Base-by-base conservation (phyloP, 192 early-diverging fungal genomes). In the Backusella luteola region DNA sequence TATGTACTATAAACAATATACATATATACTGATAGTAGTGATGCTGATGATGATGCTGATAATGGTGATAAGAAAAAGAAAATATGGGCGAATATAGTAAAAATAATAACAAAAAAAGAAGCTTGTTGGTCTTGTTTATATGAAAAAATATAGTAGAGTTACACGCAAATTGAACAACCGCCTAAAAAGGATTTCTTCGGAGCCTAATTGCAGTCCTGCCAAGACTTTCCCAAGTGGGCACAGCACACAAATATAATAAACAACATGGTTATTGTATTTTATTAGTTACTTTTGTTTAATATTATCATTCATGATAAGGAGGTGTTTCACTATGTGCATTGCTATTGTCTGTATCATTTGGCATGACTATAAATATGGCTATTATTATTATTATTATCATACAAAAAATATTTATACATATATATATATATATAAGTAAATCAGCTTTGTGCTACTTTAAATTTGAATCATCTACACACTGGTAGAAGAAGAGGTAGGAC, bases 211-310 rank as follows among this genome's bases (percentile, higher is more conserved):
- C n/a, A 29, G 56, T 63, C 56, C 56, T 63, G 56, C 56, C 56
- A 63, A 63, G 56, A 63, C 56, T 63, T 63, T 63, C 56, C 56
- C 23, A 63, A 63, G 56, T 63, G 56, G 4, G 56, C 56, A 63
- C 56, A 63, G 11, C 56, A 63, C 23, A 63, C 56, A 63, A 63
- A 63, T 63, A 63, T 7, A 63, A 63, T 63, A 63, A 63, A 63
- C 53, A 56, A 56, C 56, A 63, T 63, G 56, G 3, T 63, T 29
- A 63, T 63, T 63, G 56, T 29, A 29, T 29, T 29, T 29, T 63
- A 23, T 4, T 63, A 63, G 56, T 63, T 63, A 63, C 56, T 63
- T 29, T 26, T 63, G 56, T 29, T 63, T 63, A 63, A 12, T 63
- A 14, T 11, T 26, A 44, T 17, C 15, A 17, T 44, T 44, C 14